Percentiles rank a stretch among this genome's conserved stretches.
phyloP scores from a whole-genome alignment of 768 basidiomycete genomes.

The Calocybe indica region DNA sequence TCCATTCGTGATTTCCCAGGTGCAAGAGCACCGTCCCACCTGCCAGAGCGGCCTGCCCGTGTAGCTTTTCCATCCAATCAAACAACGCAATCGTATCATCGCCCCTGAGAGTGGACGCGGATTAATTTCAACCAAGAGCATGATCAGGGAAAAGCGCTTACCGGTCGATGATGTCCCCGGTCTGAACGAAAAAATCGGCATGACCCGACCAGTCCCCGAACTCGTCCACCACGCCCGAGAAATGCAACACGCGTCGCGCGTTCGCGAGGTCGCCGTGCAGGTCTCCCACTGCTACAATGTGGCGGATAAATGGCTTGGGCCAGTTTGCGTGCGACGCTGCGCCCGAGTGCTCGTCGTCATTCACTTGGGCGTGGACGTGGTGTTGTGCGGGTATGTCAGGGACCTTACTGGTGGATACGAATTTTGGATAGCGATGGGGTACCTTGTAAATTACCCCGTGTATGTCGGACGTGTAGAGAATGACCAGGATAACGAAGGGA shows the following conservation, averaged over 20 bases:
- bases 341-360: neutral
- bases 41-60: constrained; percentile 59
- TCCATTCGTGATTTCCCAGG: constrained; percentile 95
- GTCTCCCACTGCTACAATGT: constrained; percentile 88
- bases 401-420: too few relatives aligned
- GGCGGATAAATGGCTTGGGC: constrained; percentile 31
- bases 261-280: constrained; percentile 86
- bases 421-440: too few relatives aligned
- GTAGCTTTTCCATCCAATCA: constrained; percentile 76
- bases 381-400: too few relatives aligned
- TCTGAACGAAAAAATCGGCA: constrained; percentile 87
- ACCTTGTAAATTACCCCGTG: too few relatives aligned
- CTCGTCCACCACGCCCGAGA: constrained; percentile 71
- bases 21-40: constrained; percentile 75
- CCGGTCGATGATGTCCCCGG: constrained; percentile 95
- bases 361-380: too few relatives aligned
- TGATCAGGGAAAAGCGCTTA: constrained; percentile 19
- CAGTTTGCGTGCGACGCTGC: neutral
- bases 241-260: constrained; percentile 72
- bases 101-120: constrained; percentile 44
- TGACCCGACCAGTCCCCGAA: constrained; percentile 76
- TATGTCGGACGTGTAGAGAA: too few relatives aligned
- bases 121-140: neutral
- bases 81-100: constrained; percentile 88
- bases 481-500: too few relatives aligned